Evolutionary conservation across 2,329 filamentous ascomycete species (phyloP).

Genomic region (Teratosphaeria destructans): DNA sequence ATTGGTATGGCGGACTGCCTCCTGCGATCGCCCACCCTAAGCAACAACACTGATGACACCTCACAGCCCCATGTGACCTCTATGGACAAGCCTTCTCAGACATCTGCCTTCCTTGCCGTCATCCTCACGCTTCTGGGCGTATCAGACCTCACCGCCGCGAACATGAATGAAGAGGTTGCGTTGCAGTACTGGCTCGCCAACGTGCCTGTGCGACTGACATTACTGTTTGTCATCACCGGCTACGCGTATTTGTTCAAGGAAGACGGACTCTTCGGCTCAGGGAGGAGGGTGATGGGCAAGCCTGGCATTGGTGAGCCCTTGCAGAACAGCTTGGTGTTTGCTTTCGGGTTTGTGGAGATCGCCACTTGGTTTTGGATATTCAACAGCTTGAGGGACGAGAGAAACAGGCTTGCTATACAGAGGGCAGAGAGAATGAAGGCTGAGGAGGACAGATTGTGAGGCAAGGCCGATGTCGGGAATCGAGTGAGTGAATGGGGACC

Average conservation of each 20-base stretch:
- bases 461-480: no score
- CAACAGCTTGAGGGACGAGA: constrained; percentile 59
- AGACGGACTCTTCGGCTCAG: constrained; percentile 35
- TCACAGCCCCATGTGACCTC: constrained; percentile 52
- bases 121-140: constrained; percentile 53
- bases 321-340: constrained; percentile 77
- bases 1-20: constrained; percentile 46
- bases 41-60: background rate
- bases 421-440: constrained; percentile 26
- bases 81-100: constrained; percentile 59
- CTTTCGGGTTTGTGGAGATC: constrained; percentile 75
- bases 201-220: constrained; percentile 54
- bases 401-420: constrained; percentile 25
- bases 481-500: no score
- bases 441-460: constrained; percentile 22
- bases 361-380: constrained; percentile 82
- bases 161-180: constrained; percentile 33
- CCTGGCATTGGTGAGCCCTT: constrained; percentile 46
- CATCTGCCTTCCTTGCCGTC: constrained; percentile 57
- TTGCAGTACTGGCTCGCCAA: constrained; percentile 38
- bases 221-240: constrained; percentile 51
- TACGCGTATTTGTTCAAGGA: constrained; percentile 56
- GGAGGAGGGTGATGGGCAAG: constrained; percentile 6
- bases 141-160: constrained; percentile 37
- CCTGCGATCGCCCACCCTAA: background rate